Percentiles rank a stretch among this genome's conserved stretches.
Conservation (phyloP, 1,139 yeast genomes). For the Suhomyces bribrorum region DNA sequence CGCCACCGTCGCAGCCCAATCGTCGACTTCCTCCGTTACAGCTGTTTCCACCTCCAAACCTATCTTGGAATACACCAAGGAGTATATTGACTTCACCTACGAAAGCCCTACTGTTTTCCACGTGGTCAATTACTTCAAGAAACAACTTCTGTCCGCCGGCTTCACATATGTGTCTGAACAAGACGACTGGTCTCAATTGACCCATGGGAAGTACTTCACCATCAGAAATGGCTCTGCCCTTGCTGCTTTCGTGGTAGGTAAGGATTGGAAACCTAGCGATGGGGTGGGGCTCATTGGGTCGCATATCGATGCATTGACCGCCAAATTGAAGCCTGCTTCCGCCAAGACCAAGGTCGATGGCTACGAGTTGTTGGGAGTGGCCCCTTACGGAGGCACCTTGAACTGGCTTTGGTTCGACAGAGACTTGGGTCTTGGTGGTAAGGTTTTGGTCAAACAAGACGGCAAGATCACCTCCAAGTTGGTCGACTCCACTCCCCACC, state of each 20-base stretch:
- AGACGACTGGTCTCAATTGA: constrained; percentile 42
- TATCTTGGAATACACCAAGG: constrained; percentile 38
- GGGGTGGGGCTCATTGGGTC: constrained; percentile 64
- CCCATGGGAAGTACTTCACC: constrained; percentile 55
- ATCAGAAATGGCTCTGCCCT: constrained; percentile 56
- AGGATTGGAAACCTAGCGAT: constrained; percentile 52
- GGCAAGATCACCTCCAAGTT: constrained; percentile 41
- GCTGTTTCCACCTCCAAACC: constrained; percentile 13
- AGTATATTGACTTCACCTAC: constrained; percentile 60
- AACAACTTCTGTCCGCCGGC: constrained; percentile 48
- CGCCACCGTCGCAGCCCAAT: neutral
- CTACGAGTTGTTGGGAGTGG: constrained; percentile 63
- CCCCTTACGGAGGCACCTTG: constrained; percentile 65
- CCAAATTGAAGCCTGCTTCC: constrained; percentile 59
- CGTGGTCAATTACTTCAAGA: constrained; percentile 48
- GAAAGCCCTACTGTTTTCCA: constrained; percentile 65
- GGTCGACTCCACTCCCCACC: constrained; percentile 60
- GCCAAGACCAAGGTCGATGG: constrained; percentile 52
- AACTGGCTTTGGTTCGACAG: constrained; percentile 62
- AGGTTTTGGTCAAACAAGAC: constrained; percentile 46
- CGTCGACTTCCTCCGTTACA: neutral
- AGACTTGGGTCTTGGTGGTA: constrained; percentile 68
- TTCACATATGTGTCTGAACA: constrained; percentile 56
- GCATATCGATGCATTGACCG: constrained; percentile 62
- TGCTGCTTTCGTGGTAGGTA: constrained; percentile 59